Percentiles rank a stretch among this genome's conserved stretches.
These are phyloP conservation scores for Pelargonium cotyledonis DNA, from an alignment of 441 rosid species.

Conservation along the genomic window DNA sequence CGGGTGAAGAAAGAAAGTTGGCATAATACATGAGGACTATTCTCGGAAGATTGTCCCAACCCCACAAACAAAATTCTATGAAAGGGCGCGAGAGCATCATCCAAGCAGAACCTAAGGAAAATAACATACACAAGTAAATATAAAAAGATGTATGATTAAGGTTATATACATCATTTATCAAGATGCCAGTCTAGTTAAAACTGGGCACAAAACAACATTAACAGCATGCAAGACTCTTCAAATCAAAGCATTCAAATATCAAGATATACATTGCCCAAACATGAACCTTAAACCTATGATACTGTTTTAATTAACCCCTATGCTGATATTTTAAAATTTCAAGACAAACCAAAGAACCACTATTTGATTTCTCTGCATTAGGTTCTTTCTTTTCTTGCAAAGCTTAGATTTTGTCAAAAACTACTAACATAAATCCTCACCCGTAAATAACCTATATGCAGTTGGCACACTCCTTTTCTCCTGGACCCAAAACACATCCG, in stretches of 20 bases:
- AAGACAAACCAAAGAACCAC: slow-evolving; percentile 61
- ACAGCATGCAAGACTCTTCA: too few relatives aligned
- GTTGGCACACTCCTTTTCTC: slow-evolving; percentile 79
- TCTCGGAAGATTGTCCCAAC: slow-evolving; percentile 84
- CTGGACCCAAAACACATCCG: slow-evolving; percentile 68
- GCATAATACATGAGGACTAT: slow-evolving; percentile 79
- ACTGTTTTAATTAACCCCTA: too few relatives aligned
- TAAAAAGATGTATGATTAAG: too few relatives aligned
- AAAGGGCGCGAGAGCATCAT: slow-evolving; percentile 60
- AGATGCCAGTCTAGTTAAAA: too few relatives aligned
- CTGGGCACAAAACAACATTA: not conserved
- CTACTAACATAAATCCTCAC: slow-evolving; percentile 23
- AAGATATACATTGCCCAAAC: not conserved
- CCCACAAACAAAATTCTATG: slow-evolving; percentile 70
- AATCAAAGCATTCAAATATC: too few relatives aligned
- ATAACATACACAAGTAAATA: slow-evolving; percentile 4
- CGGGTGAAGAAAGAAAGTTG: slow-evolving; percentile 82
- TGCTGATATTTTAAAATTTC: too few relatives aligned
- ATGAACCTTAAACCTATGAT: slow-evolving; percentile 34
- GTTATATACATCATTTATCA: too few relatives aligned
- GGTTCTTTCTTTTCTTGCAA: not conserved
- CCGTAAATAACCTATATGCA: slow-evolving; percentile 83
- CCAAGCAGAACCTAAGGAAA: slow-evolving; percentile 82
- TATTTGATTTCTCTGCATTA: too few relatives aligned
- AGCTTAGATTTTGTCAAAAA: too few relatives aligned